phyloP scores from a whole-genome alignment of 106 monocot species.

The Acanthochlamys bracteata region DNA sequence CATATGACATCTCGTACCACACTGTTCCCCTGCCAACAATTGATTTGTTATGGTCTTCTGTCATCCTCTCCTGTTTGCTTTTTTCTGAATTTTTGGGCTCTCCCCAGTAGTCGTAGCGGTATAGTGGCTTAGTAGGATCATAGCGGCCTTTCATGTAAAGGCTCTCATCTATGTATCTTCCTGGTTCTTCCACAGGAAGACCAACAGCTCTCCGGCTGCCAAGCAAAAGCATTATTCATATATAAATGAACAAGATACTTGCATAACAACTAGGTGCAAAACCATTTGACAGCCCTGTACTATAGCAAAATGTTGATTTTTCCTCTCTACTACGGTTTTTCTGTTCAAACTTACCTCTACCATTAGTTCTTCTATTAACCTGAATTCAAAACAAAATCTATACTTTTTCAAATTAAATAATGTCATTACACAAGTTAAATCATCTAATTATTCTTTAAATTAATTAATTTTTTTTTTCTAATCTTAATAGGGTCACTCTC shows the following conservation, averaged over 20 bases:
- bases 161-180: slow-evolving; percentile 56
- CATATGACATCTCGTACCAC: slow-evolving; percentile 94
- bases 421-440: too few relatives aligned
- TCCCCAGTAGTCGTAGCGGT: slow-evolving; percentile 85
- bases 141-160: slow-evolving; percentile 48
- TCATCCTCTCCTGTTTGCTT: slow-evolving; percentile 46
- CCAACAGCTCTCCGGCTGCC: slow-evolving; percentile 75
- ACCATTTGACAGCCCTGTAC: too few relatives aligned
- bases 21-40: slow-evolving; percentile 57
- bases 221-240: slow-evolving; percentile 1
- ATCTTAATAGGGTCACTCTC: too few relatives aligned
- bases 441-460: too few relatives aligned
- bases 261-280: too few relatives aligned
- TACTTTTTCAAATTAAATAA: too few relatives aligned
- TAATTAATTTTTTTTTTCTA: too few relatives aligned
- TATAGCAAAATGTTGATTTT: too few relatives aligned
- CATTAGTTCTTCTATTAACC: too few relatives aligned
- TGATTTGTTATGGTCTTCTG: slow-evolving; percentile 57
- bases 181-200: slow-evolving; percentile 87
- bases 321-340: too few relatives aligned
- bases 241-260: not conserved
- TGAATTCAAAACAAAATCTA: too few relatives aligned
- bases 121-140: slow-evolving; percentile 59
- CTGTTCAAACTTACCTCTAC: too few relatives aligned
- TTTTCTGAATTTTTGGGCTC: slow-evolving; percentile 79